Conservation (phyloP, 208 protist genomes). For the Phytomonas sp. region DNA sequence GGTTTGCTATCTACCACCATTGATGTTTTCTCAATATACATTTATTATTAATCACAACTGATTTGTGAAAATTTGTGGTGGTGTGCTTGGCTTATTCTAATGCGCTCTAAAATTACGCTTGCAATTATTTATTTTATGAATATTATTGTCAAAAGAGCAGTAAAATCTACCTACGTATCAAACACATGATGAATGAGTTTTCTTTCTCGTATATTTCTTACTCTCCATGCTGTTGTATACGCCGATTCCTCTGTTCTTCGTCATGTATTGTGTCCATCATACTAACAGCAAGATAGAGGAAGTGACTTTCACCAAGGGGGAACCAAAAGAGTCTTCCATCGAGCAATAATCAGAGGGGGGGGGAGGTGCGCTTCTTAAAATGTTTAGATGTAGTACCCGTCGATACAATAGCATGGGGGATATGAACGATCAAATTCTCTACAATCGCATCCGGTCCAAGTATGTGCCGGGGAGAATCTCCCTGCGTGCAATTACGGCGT, state of each 20-base stretch:
- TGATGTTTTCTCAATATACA: neutral
- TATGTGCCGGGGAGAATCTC: conserved; percentile 20
- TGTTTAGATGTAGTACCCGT: neutral
- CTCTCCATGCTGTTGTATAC: neutral
- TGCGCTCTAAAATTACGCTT: neutral
- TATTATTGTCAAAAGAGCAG: neutral
- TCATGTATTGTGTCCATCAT: neutral
- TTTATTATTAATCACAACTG: neutral
- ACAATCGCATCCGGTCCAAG: conserved; percentile 34
- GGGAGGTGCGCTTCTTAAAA: neutral
- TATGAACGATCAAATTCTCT: conserved; percentile 37
- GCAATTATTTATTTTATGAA: neutral
- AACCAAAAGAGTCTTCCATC: neutral
- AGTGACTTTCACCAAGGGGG: neutral
- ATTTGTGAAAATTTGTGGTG: neutral
- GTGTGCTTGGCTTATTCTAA: neutral
- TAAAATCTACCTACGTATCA: neutral
- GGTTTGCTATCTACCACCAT: neutral
- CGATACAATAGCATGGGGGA: conserved; percentile 13
- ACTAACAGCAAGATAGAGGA: neutral
- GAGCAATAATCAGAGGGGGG: neutral
- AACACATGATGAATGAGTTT: neutral
- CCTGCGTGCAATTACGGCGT: conserved; percentile 43
- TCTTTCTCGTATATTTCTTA: neutral
- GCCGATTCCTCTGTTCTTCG: neutral